Conservation (phyloP, 2,329 filamentous ascomycete species). For the Fusarium duplospermum region DNA sequence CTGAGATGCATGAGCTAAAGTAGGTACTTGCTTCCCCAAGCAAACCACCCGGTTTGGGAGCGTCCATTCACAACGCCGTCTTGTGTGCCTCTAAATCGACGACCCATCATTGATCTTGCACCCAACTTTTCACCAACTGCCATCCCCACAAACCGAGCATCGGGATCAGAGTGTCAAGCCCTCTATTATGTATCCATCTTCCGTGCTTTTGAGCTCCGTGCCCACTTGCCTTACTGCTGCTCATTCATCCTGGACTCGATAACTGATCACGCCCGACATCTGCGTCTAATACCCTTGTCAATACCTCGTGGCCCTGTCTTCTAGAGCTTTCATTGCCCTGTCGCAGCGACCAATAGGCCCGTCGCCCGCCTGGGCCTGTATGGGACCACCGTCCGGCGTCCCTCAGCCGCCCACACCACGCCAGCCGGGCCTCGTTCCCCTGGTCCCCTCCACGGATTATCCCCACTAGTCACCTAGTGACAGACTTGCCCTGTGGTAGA, state of each 20-base stretch:
- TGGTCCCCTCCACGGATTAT: conserved; percentile 26
- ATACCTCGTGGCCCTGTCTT: conserved; percentile 28
- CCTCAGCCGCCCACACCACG: conserved; percentile 41
- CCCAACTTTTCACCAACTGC: background rate
- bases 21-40: conserved; percentile 16
- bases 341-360: conserved; percentile 33
- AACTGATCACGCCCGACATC: conserved; percentile 4
- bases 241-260: background rate
- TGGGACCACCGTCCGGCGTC: conserved; percentile 40
- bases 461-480: conserved; percentile 5
- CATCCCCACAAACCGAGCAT: background rate
- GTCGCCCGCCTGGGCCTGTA: conserved; percentile 29
- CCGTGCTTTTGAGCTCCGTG: background rate
- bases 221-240: background rate
- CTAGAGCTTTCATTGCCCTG: conserved; percentile 21
- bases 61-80: background rate
- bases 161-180: background rate
- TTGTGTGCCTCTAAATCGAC: background rate
- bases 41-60: conserved; percentile 1
- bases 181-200: background rate
- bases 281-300: conserved; percentile 19
- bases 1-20: conserved; percentile 21
- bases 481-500: background rate
- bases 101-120: conserved; percentile 1
- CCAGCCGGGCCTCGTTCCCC: conserved; percentile 18